A percentile compares a stretch with the other conserved stretches of the same genome.
phyloP scores from a whole-genome alignment of 2,329 filamentous ascomycete genomes.

The Phaeoacremonium minimum region DNA sequence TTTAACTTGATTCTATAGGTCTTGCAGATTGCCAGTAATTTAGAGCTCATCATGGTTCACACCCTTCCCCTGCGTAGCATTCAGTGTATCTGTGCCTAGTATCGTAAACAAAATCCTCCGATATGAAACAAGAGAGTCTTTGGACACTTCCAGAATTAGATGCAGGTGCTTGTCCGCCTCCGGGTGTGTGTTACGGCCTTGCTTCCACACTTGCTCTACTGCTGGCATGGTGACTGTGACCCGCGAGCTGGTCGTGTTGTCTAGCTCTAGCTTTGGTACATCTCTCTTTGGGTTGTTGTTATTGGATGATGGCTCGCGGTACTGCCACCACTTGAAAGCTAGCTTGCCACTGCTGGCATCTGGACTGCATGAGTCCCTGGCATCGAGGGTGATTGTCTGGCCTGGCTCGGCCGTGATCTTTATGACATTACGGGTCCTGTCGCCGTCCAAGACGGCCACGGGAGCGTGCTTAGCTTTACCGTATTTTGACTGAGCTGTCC shows the following conservation, averaged over 20 bases:
- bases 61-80: neutral
- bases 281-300: conserved; percentile 3
- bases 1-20: too few species aligned
- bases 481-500: conserved; percentile 6
- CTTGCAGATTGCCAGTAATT: too few species aligned
- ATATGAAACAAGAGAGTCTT: conserved; percentile 3
- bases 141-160: conserved; percentile 6
- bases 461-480: conserved; percentile 9
- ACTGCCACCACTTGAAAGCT: conserved; percentile 13
- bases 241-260: neutral
- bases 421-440: conserved; percentile 6
- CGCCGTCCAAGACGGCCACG: conserved; percentile 13
- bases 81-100: neutral
- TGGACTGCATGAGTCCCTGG: conserved; percentile 10
- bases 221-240: conserved; percentile 6
- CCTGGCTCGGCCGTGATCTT: conserved; percentile 6
- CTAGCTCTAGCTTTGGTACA: conserved; percentile 1
- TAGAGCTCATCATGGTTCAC: conserved; percentile 4
- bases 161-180: conserved; percentile 6
- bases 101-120: conserved; percentile 5
- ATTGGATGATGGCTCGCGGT: conserved; percentile 8
- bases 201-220: neutral
- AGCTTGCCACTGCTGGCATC: conserved; percentile 11
- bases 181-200: conserved; percentile 3
- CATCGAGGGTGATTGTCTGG: conserved; percentile 9